These are phyloP conservation scores for Oryza nivara DNA, from an alignment of 176 grass and related monocot species.

Conservation along the genomic window DNA sequence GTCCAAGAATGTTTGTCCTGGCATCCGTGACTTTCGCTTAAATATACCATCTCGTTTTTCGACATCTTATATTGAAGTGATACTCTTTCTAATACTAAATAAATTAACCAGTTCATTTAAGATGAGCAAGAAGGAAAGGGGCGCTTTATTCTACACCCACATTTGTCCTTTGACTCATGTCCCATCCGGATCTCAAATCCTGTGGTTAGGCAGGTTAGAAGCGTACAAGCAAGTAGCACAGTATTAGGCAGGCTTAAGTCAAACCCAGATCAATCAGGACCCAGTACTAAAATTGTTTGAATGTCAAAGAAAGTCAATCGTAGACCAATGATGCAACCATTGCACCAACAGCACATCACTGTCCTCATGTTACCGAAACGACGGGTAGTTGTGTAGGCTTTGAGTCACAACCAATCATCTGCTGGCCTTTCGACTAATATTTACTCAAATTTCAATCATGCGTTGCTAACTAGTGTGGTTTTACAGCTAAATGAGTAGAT, in stretches of 20 bases:
- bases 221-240: constrained; percentile 33
- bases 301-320: constrained; percentile 54
- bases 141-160: constrained; percentile 19
- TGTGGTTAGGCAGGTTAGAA: constrained; percentile 47
- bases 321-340: constrained; percentile 51
- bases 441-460: constrained; percentile 7
- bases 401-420: not conserved
- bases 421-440: not conserved
- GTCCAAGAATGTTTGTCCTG: constrained; percentile 36
- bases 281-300: constrained; percentile 37
- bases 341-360: constrained; percentile 36
- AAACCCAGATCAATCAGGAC: constrained; percentile 41
- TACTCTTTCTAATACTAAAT: not conserved
- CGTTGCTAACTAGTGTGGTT: constrained; percentile 22
- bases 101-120: not conserved
- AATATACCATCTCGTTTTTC: not conserved
- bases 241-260: constrained; percentile 44
- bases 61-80: constrained; percentile 1
- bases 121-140: constrained; percentile 30
- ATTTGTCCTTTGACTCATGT: constrained; percentile 48
- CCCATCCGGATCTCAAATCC: constrained; percentile 26
- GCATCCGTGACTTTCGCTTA: constrained; percentile 4
- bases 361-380: constrained; percentile 33
- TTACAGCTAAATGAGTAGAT: not conserved
- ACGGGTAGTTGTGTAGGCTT: constrained; percentile 20